Evolutionary conservation across 768 basidiomycete genomes (phyloP).

Genomic region (Pulveroboletus sp.): DNA sequence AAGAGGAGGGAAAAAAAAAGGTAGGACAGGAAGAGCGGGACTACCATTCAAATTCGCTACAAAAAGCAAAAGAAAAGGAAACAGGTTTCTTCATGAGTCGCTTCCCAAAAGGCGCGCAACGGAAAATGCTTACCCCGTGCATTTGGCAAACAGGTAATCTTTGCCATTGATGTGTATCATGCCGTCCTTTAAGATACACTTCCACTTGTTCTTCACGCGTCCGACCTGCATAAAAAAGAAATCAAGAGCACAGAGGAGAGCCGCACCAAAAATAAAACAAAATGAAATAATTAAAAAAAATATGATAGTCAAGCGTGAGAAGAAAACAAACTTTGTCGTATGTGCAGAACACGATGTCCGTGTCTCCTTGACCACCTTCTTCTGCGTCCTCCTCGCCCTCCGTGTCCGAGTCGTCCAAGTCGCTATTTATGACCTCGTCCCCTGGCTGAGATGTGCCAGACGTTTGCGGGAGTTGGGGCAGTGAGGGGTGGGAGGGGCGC

Average conservation of each 20-base stretch:
- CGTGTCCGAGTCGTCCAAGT: constrained; percentile 92
- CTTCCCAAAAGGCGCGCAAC: background rate
- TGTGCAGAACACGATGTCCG: constrained; percentile 95
- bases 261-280: too few relatives aligned
- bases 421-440: constrained; percentile 93
- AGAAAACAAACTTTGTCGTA: constrained; percentile 92
- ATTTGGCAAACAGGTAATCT: constrained; percentile 96
- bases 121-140: constrained; percentile 73
- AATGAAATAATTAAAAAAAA: too few relatives aligned
- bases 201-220: constrained; percentile 99
- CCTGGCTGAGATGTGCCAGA: constrained; percentile 35
- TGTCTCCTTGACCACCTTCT: constrained; percentile 66
- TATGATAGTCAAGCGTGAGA: background rate
- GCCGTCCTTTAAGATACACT: constrained; percentile 94
- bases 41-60: constrained; percentile 46
- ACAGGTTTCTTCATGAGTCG: constrained; percentile 2
- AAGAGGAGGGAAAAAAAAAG: background rate
- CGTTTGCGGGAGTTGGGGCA: constrained; percentile 55
- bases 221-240: constrained; percentile 92
- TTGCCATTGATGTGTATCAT: constrained; percentile 97
- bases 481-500: constrained; percentile 65
- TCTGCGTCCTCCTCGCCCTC: constrained; percentile 82
- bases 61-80: too few relatives aligned
- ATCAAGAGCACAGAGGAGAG: too few relatives aligned
- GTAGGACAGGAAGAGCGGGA: too few relatives aligned